Evolutionary conservation across 352 stramenopile species (phyloP).

Genomic region (Phytophthora agathidicida): DNA sequence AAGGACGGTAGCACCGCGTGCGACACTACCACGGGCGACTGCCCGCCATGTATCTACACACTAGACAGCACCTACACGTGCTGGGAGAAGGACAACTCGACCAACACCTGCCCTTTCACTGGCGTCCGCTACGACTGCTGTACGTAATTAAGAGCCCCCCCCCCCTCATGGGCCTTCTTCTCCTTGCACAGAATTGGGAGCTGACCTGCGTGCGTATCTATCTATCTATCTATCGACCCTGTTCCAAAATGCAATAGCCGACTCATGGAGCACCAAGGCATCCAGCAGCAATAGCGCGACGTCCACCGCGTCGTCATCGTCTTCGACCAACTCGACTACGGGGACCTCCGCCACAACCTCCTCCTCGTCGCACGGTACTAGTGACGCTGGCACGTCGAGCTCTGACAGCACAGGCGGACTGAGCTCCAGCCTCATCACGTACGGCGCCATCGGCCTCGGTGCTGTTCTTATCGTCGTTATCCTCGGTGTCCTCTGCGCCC

Average conservation of each 20-base stretch:
- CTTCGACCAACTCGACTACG: constrained; percentile 1
- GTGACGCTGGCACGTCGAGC: constrained; percentile 23
- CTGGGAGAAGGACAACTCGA: constrained; percentile 67
- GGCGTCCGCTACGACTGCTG: constrained; percentile 75
- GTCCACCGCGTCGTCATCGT: constrained; percentile 12
- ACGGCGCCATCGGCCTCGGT: constrained; percentile 59
- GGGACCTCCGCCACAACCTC: constrained; percentile 12
- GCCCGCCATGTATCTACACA: constrained; percentile 70
- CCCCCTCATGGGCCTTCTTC: no score
- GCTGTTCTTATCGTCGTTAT: constrained; percentile 57
- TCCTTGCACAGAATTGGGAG: not conserved
- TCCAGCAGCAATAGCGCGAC: constrained; percentile 5
- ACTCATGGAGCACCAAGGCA: constrained; percentile 32
- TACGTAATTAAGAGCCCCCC: no score
- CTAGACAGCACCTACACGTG: constrained; percentile 58
- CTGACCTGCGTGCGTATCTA: no score
- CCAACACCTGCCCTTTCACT: constrained; percentile 72
- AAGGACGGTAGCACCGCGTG: constrained; percentile 41
- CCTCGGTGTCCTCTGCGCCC: constrained; percentile 52
- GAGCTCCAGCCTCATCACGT: constrained; percentile 45
- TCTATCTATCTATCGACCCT: not conserved
- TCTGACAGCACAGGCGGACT: constrained; percentile 13
- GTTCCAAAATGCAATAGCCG: constrained; percentile 28
- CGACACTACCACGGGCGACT: constrained; percentile 44
- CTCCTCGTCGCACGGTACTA: constrained; percentile 13